These are phyloP conservation scores for Boletales sp. DNA, from an alignment of 768 basidiomycete species.

Conservation along the genomic window DNA sequence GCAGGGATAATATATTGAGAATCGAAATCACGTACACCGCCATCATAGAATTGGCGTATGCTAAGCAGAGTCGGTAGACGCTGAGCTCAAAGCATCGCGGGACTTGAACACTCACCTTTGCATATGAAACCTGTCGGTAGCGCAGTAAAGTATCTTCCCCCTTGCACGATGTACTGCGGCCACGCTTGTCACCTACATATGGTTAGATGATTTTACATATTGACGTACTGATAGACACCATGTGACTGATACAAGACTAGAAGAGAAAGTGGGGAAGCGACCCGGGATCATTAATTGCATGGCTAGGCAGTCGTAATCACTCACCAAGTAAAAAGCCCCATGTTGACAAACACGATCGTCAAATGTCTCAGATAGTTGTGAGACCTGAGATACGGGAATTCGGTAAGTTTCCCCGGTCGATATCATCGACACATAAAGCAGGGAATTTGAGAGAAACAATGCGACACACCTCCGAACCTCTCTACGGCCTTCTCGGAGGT, in stretches of 20 bases:
- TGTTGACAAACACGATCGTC: slow-evolving; percentile 12
- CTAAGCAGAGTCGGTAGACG: not conserved
- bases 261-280: not conserved
- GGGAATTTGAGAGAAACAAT: no score
- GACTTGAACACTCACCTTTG: not conserved
- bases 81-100: not conserved
- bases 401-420: no score
- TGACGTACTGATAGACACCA: slow-evolving; percentile 10
- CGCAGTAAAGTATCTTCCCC: not conserved
- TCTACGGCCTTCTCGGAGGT: slow-evolving; percentile 14
- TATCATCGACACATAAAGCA: no score
- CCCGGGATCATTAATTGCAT: no score
- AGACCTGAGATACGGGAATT: not conserved
- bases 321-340: slow-evolving; percentile 14
- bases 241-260: slow-evolving; percentile 3
- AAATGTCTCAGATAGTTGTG: slow-evolving; percentile 8
- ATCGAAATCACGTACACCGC: slow-evolving; percentile 3
- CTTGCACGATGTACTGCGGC: not conserved
- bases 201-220: not conserved
- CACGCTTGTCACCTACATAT: not conserved
- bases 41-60: slow-evolving; percentile 13
- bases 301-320: no score
- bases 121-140: slow-evolving; percentile 1
- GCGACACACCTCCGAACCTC: slow-evolving; percentile 5
- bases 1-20: no score